Percentiles rank a stretch among this genome's conserved stretches.
Conservation (phyloP, 2,329 filamentous ascomycete genomes). For the Microsporum ferrugineum region DNA sequence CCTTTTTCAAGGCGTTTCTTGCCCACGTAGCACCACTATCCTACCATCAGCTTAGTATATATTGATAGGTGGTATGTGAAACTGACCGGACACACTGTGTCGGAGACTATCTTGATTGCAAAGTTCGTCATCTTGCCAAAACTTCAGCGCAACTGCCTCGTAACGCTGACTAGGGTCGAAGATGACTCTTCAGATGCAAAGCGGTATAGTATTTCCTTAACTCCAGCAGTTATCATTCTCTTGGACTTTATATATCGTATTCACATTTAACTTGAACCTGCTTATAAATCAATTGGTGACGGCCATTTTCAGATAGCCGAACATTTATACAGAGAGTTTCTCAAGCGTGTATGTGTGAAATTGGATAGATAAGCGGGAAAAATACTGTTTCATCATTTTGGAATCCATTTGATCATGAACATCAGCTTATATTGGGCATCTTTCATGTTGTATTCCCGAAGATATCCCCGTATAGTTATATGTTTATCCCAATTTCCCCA, state of each 20-base stretch:
- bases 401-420: no score
- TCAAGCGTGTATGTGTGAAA: no score
- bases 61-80: background rate
- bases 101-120: conserved; percentile 66
- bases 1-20: conserved; percentile 62
- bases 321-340: background rate
- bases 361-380: no score
- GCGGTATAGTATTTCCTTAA: background rate
- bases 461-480: no score
- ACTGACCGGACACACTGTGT: conserved; percentile 60
- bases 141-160: background rate
- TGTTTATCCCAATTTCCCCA: no score
- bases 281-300: background rate
- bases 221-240: background rate
- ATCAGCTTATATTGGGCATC: no score
- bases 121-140: conserved; percentile 54
- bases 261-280: background rate
- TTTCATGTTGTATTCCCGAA: no score
- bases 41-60: background rate
- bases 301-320: background rate
- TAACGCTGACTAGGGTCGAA: background rate
- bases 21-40: conserved; percentile 61
- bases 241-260: background rate
- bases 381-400: no score
- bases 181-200: background rate